Evolutionary conservation across 129 eudicot genomes (phyloP).

Genomic region (carrot (Daucus carota)): DH1_v3.0 NC_030381.2:5866501-5867000

Average conservation of each 20-base stretch:
- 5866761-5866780: constrained; percentile 26
- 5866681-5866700: constrained; percentile 18
- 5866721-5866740: constrained; percentile 21
- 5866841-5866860: constrained; percentile 26
- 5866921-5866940: constrained; percentile 52
- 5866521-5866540: no score
- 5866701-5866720: constrained; percentile 20
- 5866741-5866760: constrained; percentile 17
- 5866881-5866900: constrained; percentile 28
- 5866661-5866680: constrained; percentile 1
- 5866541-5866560: not conserved
- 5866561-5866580: not conserved
- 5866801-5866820: constrained; percentile 29
- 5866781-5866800: constrained; percentile 26
- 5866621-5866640: not conserved
- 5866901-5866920: constrained; percentile 29
- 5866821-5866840: constrained; percentile 23
- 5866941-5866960: constrained; percentile 43
- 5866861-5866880: constrained; percentile 31
- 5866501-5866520: no score
- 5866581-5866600: not conserved
- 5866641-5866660: not conserved
- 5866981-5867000: constrained; percentile 38
- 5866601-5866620: not conserved
- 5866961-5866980: constrained; percentile 27